Percentiles rank a stretch among this genome's conserved stretches.
These are phyloP conservation scores for Pythium guiyangense DNA, from an alignment of 352 stramenopile genomes.

Conservation along the genomic window DNA sequence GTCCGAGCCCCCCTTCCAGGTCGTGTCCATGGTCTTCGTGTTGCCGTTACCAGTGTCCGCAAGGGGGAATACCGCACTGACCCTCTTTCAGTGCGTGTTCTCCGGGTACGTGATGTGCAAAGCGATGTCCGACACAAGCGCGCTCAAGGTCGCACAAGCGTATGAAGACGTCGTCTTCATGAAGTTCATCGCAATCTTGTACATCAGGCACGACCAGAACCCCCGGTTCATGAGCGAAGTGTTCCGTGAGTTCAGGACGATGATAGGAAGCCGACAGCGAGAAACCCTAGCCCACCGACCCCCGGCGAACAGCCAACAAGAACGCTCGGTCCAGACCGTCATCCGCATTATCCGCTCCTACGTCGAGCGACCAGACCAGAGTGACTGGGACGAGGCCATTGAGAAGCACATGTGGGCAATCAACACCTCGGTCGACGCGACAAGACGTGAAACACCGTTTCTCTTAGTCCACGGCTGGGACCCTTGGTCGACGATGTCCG, in stretches of 20 bases:
- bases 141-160: too few species aligned
- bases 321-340: constrained; percentile 25
- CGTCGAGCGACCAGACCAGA: constrained; percentile 15
- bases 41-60: too few species aligned
- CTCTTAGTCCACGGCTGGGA: constrained; percentile 18
- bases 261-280: constrained; percentile 12
- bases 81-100: too few species aligned
- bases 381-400: constrained; percentile 26
- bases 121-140: too few species aligned
- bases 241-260: constrained; percentile 18
- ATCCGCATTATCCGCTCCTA: constrained; percentile 15
- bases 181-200: constrained; percentile 17
- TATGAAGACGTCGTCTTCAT: too few species aligned
- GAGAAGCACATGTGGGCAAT: constrained; percentile 21
- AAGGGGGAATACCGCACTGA: too few species aligned
- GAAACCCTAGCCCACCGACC: constrained; percentile 9
- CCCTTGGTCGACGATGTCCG: too few species aligned
- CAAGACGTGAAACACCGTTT: constrained; percentile 9
- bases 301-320: constrained; percentile 31
- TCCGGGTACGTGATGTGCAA: too few species aligned
- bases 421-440: constrained; percentile 16
- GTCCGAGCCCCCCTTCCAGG: too few species aligned
- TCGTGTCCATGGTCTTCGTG: too few species aligned
- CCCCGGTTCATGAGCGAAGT: constrained; percentile 24
- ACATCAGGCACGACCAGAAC: constrained; percentile 23